These are phyloP conservation scores for Achaetomiella virescens DNA, from an alignment of 495 filamentous ascomycete genomes.

Conservation along the genomic window DNA sequence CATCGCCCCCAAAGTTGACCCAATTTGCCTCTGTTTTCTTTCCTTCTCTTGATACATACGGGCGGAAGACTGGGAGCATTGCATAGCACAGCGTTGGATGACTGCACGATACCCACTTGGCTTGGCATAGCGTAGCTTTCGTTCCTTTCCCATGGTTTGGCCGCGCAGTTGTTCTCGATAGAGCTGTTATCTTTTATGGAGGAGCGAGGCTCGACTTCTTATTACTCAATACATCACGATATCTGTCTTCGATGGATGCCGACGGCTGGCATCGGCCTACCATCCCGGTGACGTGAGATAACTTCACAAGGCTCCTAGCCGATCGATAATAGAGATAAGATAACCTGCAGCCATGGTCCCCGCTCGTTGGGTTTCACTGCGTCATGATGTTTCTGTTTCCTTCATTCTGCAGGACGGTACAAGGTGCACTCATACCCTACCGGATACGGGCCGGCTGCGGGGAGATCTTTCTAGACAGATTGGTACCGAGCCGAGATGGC, in stretches of 20 bases:
- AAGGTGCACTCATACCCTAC: not conserved
- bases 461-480: slow-evolving; percentile 2
- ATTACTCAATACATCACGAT: not conserved
- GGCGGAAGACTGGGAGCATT: not conserved
- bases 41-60: not conserved
- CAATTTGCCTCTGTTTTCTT: not conserved
- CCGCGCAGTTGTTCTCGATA: not conserved
- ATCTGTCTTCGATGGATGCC: not conserved
- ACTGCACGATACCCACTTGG: slow-evolving; percentile 9
- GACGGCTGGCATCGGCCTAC: slow-evolving; percentile 7
- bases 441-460: slow-evolving; percentile 3
- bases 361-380: slow-evolving; percentile 1
- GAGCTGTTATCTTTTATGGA: not conserved
- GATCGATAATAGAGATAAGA: slow-evolving; percentile 3
- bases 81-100: slow-evolving; percentile 6
- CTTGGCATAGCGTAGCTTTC: slow-evolving; percentile 3
- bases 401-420: slow-evolving; percentile 4
- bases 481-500: not conserved
- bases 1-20: not conserved
- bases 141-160: not conserved
- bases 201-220: not conserved
- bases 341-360: not conserved
- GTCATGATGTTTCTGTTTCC: not conserved
- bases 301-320: not conserved
- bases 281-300: not conserved